Evolutionary conservation across 2,329 filamentous ascomycete genomes (phyloP).

Genomic region (Penicillium sp.): DNA sequence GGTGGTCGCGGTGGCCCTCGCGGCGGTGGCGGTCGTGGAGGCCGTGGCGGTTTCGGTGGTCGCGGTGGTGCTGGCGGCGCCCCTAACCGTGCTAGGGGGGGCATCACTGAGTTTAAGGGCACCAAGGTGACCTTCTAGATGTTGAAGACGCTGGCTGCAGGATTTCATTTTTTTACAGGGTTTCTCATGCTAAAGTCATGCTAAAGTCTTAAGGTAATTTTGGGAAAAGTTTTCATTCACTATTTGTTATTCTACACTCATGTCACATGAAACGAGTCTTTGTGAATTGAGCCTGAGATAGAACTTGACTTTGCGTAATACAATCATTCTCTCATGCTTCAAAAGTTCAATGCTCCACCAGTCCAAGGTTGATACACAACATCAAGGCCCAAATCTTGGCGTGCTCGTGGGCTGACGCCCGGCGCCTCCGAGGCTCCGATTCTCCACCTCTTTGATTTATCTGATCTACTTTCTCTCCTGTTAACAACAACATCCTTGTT

Average conservation of each 20-base stretch:
- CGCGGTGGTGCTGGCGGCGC: slow-evolving; percentile 56
- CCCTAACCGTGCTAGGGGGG: slow-evolving; percentile 56
- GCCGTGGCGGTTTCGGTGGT: slow-evolving; percentile 57
- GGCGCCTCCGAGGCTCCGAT: background rate
- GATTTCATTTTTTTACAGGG: background rate
- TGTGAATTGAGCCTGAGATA: slow-evolving; percentile 4
- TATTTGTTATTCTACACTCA: background rate
- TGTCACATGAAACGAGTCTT: background rate
- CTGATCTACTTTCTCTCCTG: slow-evolving; percentile 2
- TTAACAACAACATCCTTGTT: background rate
- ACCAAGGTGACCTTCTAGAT: slow-evolving; percentile 75
- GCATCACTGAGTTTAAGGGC: slow-evolving; percentile 72
- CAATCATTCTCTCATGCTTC: background rate
- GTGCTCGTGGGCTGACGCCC: background rate
- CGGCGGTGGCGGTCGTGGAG: slow-evolving; percentile 49
- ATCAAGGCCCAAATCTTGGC: slow-evolving; percentile 9
- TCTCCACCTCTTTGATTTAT: slow-evolving; percentile 10
- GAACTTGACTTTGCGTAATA: slow-evolving; percentile 12
- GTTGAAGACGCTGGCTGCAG: slow-evolving; percentile 4
- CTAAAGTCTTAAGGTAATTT: slow-evolving; percentile 1
- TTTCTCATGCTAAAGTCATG: background rate
- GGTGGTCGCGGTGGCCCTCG: slow-evolving; percentile 58
- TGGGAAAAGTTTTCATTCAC: slow-evolving; percentile 11
- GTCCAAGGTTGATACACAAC: background rate
- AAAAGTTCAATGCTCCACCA: background rate